phyloP scores from a whole-genome alignment of 768 basidiomycete species.

The Lactarius hengduanensis region DNA sequence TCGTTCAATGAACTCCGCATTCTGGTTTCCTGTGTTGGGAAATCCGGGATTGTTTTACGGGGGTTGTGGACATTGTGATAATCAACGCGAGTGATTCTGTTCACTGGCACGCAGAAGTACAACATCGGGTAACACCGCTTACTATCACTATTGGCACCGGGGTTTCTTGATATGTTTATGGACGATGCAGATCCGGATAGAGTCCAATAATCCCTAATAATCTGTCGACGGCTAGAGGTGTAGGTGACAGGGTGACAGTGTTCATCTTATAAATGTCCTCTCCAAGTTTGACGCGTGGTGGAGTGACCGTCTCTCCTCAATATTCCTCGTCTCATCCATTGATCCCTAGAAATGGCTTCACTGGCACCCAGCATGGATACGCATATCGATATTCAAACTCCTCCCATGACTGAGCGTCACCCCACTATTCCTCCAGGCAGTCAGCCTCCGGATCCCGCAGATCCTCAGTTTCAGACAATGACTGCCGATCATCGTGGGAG shows the following conservation, averaged over 20 bases:
- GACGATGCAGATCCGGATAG: neutral
- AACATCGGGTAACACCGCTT: neutral
- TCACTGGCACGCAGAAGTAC: neutral
- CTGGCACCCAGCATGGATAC: neutral
- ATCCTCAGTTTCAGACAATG: neutral
- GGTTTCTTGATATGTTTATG: neutral
- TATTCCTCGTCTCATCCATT: neutral
- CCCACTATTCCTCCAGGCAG: neutral
- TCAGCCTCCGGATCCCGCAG: neutral
- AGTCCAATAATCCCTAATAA: neutral
- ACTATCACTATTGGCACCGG: neutral
- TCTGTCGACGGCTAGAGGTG: neutral
- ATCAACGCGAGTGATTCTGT: neutral
- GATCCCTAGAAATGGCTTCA: neutral
- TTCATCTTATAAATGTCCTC: neutral
- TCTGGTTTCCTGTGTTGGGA: neutral
- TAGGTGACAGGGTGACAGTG: neutral
- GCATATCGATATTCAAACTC: neutral
- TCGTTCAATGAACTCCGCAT: neutral
- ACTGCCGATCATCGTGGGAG: neutral
- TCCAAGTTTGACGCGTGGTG: neutral
- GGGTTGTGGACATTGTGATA: neutral
- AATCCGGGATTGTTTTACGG: neutral
- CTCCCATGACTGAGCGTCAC: neutral
- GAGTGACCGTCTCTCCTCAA: neutral